A percentile compares a stretch with the other conserved stretches of the same genome.
phyloP scores from a whole-genome alignment of 768 basidiomycete genomes.

The Ramaria sp. region DNA sequence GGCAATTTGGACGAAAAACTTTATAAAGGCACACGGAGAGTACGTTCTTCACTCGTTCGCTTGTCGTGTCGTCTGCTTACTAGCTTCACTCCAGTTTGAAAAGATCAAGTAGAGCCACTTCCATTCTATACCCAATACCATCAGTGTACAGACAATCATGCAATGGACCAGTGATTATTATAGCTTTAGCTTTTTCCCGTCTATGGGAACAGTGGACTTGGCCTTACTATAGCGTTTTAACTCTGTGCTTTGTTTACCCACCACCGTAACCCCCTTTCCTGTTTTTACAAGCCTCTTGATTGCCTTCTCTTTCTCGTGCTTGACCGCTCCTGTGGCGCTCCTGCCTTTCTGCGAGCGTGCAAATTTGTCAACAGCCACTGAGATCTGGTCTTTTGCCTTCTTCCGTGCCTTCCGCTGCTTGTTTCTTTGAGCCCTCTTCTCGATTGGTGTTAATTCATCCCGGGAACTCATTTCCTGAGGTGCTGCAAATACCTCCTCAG shows the following conservation, averaged over 20 bases:
- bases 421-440: conserved; percentile 64
- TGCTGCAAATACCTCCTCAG: conserved; percentile 80
- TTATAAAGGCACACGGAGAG: conserved; percentile 72
- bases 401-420: conserved; percentile 63
- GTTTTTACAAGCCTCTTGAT: conserved; percentile 73
- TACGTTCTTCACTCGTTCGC: conserved; percentile 24
- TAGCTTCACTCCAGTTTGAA: conserved; percentile 6
- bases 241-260: conserved; percentile 55
- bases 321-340: conserved; percentile 37
- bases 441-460: conserved; percentile 73
- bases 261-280: conserved; percentile 78
- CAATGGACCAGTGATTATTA: conserved; percentile 7
- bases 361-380: conserved; percentile 44
- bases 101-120: background rate
- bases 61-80: background rate
- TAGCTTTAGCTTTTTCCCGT: conserved; percentile 7
- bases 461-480: conserved; percentile 46
- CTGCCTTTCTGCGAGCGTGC: conserved; percentile 34
- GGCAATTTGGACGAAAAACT: conserved; percentile 64
- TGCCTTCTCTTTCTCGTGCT: conserved; percentile 78
- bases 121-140: background rate
- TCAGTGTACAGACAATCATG: background rate
- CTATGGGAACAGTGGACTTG: background rate
- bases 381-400: conserved; percentile 50
- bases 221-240: conserved; percentile 21